A percentile compares a stretch with the other conserved stretches of the same genome.
Conservation (phyloP, 495 filamentous ascomycete genomes). For the Pyrenopolyporus hunteri region DNA sequence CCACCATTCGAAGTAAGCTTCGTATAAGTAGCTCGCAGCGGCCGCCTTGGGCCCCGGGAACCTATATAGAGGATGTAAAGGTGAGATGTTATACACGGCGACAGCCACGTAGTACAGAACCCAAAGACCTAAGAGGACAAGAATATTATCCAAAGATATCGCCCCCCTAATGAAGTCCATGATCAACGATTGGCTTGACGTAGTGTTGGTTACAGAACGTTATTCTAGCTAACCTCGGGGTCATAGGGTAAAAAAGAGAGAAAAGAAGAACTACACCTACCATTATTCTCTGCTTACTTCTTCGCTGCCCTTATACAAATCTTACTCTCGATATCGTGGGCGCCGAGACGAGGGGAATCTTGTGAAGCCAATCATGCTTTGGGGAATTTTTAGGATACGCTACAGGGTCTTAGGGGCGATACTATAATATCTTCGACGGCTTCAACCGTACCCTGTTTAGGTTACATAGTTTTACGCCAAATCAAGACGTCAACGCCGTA, state of each 20-base stretch:
- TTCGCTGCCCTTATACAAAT: too few relatives aligned
- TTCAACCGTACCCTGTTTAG: too few relatives aligned
- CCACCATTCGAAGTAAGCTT: conserved; percentile 54
- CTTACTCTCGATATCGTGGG: too few relatives aligned
- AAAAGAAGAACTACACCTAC: not conserved
- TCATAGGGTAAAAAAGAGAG: not conserved
- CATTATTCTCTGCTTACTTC: not conserved
- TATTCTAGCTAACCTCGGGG: not conserved
- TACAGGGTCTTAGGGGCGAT: not conserved
- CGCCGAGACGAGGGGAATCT: not conserved
- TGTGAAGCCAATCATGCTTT: not conserved
- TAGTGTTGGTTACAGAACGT: not conserved
- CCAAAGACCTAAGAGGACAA: not conserved
- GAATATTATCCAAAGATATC: not conserved
- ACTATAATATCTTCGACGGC: too few relatives aligned
- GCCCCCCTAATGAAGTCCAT: not conserved
- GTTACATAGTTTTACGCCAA: too few relatives aligned
- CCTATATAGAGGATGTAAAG: conserved; percentile 46
- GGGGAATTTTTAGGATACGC: not conserved
- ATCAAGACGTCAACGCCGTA: too few relatives aligned
- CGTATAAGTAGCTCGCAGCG: conserved; percentile 49
- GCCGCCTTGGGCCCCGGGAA: conserved; percentile 55
- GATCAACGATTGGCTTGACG: not conserved
- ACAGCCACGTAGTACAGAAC: conserved; percentile 1
- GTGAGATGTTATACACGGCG: conserved; percentile 24